Base-by-base conservation (phyloP, 192 early-diverging fungal species). In the Entomortierella lignicola region DNA sequence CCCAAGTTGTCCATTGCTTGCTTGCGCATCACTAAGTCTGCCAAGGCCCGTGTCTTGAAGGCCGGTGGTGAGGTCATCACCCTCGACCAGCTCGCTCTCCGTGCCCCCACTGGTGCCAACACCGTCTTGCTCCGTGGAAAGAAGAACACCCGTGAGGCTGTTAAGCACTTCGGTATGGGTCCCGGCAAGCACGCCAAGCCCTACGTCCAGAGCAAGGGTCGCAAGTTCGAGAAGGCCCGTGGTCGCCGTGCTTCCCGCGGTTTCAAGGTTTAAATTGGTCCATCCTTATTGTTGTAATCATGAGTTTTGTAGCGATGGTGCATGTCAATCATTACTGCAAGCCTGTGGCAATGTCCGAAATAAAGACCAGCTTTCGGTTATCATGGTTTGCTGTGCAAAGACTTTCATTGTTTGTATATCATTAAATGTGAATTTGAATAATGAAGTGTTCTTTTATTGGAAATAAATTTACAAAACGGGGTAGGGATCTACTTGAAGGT, bases 161-260 rank as follows among this genome's bases (percentile, higher is more conserved):
- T 96, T 85, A 99, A 97, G 94, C 98, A 99, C 92, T 99, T 99
- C 81, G 98, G 98, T 30, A 80, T 81, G 77, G 82, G 82, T 42
- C 82, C 77, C 37, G 68, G 73, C 59, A 80, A 80, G 79, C 55
- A 83, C 55, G 63, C 69, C 63, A 84, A 84, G 83, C 98, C 98
- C 71, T 98, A 95, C 86, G 92, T 99, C 81, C 91, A 93, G 81
- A 95, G 94, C 87, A 99, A 99, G 94, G 98, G 98, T 72, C 94
- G 98, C 90, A 99, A 99, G 94, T 98, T 98, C 86, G 97, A 99
- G 89, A 85, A 89, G 51, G 98, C 97, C 85, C 96, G 98, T 97
- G 98, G 98, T 93, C 94, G 96, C 81, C 92, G 98, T 92, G 90
- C 94, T 84, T 96, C 94, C 85, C 93, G 97, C 89, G 98, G 98